Evolutionary conservation across 805 yeast species (phyloP).

Genomic region (Zygotorulaspora florentina): DNA sequence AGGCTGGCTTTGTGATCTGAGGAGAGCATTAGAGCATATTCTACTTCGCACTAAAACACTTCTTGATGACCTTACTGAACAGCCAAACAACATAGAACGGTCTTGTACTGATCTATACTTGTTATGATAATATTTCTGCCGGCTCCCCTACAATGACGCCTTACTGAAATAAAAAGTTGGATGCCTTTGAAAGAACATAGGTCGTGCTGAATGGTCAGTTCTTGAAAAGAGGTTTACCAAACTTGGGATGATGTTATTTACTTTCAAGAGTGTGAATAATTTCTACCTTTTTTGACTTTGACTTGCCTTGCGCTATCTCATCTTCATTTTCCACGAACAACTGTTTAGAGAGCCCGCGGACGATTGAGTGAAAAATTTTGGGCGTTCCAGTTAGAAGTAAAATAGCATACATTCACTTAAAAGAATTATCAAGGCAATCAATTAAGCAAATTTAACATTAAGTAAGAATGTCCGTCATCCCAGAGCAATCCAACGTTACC

Average conservation of each 20-base stretch:
- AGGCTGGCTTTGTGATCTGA: too few species aligned
- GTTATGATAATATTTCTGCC: background rate
- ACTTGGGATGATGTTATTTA: too few species aligned
- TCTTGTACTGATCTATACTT: background rate
- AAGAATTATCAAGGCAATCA: too few species aligned
- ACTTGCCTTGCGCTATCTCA: background rate
- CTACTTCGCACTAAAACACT: background rate
- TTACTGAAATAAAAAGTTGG: background rate
- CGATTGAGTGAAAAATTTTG: constrained; percentile 1
- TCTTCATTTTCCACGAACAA: background rate
- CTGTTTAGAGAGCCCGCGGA: background rate
- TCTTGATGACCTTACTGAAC: background rate
- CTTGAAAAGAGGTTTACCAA: background rate
- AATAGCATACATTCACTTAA: too few species aligned
- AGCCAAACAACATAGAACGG: background rate
- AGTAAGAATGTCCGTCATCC: constrained; percentile 26
- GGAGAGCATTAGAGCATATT: background rate
- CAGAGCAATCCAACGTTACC: constrained; percentile 39
- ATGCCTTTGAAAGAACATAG: background rate
- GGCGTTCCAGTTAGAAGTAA: background rate
- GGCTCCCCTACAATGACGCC: background rate
- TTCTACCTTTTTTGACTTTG: background rate
- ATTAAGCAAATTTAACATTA: background rate
- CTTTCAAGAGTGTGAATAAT: too few species aligned
- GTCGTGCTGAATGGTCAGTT: background rate